A percentile compares a stretch with the other conserved stretches of the same genome.
phyloP scores from a whole-genome alignment of 208 protist species.

The Leishmania major region DNA sequence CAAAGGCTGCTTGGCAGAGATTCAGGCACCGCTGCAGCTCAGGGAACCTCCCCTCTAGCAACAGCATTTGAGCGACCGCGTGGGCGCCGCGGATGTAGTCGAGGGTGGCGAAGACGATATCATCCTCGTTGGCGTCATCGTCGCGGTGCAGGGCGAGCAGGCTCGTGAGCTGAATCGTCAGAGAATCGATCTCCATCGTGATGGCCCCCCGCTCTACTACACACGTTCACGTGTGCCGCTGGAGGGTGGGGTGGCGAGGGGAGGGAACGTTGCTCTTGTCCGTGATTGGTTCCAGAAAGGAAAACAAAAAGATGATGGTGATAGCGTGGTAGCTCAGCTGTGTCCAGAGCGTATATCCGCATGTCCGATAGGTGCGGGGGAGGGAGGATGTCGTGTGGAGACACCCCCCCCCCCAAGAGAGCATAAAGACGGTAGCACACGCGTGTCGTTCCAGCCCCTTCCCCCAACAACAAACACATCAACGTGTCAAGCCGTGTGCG shows the following conservation, averaged over 20 bases:
- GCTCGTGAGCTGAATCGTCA: slow-evolving; percentile 45
- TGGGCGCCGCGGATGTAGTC: slow-evolving; percentile 64
- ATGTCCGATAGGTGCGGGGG: background rate
- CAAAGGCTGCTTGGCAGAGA: slow-evolving; percentile 45
- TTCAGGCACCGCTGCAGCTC: slow-evolving; percentile 79
- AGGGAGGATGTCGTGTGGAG: background rate
- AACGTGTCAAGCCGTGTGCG: background rate
- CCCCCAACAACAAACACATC: background rate
- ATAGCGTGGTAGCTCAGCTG: background rate
- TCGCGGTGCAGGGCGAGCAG: slow-evolving; percentile 56
- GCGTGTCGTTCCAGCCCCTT: no score
- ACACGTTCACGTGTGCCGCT: background rate
- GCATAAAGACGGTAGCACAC: no score
- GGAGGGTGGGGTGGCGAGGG: background rate
- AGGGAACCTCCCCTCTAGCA: slow-evolving; percentile 66
- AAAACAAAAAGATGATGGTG: background rate
- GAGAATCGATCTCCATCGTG: slow-evolving; percentile 62
- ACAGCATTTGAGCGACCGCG: slow-evolving; percentile 46
- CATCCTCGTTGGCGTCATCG: slow-evolving; percentile 67
- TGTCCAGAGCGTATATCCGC: background rate
- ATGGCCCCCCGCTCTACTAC: background rate
- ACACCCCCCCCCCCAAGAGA: no score
- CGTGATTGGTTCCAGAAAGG: background rate
- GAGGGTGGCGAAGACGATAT: slow-evolving; percentile 72
- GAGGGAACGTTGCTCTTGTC: background rate